phyloP scores from a whole-genome alignment of 371 early-diverging fungal genomes.

The Phascolomyces articulosus region DNA sequence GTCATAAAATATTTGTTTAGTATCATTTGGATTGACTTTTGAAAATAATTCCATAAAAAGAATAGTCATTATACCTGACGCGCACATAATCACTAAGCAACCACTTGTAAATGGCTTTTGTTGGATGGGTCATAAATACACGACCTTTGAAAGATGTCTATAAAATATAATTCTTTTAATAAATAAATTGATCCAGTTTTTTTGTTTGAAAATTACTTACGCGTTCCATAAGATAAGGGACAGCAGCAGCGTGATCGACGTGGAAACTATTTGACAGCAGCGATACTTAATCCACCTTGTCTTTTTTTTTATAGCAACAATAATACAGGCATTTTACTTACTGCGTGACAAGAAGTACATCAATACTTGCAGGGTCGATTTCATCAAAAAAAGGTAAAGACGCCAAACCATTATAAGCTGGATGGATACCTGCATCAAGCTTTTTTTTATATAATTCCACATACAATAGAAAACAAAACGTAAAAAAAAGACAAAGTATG shows the following conservation, averaged over 20 bases:
- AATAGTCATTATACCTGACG: slow-evolving; percentile 73
- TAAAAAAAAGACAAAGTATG: slow-evolving; percentile 14
- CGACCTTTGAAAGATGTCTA: slow-evolving; percentile 98
- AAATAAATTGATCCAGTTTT: neutral
- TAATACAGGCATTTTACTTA: slow-evolving; percentile 34
- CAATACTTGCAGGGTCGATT: slow-evolving; percentile 94
- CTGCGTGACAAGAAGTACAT: slow-evolving; percentile 97
- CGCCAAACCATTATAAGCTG: slow-evolving; percentile 96
- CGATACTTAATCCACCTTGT: no score
- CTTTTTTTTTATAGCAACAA: no score
- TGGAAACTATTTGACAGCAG: slow-evolving; percentile 80
- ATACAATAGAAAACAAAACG: slow-evolving; percentile 16
- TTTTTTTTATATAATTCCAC: slow-evolving; percentile 28
- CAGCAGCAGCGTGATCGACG: slow-evolving; percentile 99
- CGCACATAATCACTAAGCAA: slow-evolving; percentile 97
- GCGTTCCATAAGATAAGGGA: slow-evolving; percentile 99
- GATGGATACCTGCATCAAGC: slow-evolving; percentile 99
- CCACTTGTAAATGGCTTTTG: slow-evolving; percentile 99
- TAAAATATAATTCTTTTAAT: neutral
- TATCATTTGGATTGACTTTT: no score
- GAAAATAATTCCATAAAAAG: no score
- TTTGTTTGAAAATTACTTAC: slow-evolving; percentile 34
- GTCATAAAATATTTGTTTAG: no score
- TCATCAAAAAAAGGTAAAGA: slow-evolving; percentile 99
- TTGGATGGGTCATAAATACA: slow-evolving; percentile 99